phyloP scores from a whole-genome alignment of 2,329 filamentous ascomycete genomes.

The Trichoderma gracile region DNA sequence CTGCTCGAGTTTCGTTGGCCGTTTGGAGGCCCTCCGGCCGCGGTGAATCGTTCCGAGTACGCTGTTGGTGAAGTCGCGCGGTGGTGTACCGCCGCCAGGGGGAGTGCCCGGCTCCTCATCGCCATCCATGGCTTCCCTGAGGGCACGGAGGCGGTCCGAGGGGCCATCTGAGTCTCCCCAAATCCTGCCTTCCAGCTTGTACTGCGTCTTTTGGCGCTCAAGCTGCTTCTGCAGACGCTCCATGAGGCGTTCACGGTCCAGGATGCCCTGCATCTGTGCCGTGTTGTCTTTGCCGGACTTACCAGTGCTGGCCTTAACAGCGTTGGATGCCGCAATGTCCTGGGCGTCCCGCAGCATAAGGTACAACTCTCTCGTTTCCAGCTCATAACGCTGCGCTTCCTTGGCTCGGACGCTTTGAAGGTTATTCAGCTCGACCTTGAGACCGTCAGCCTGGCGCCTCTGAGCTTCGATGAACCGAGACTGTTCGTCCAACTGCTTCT shows the following conservation, averaged over 20 bases:
- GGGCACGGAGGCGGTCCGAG: conserved; percentile 85
- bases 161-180: conserved; percentile 83
- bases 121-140: conserved; percentile 92
- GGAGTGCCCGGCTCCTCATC: conserved; percentile 47
- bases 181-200: conserved; percentile 89
- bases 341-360: conserved; percentile 98
- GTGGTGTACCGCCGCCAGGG: conserved; percentile 54
- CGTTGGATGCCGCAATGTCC: conserved; percentile 88
- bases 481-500: conserved; percentile 93
- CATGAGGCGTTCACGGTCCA: conserved; percentile 91
- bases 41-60: conserved; percentile 72
- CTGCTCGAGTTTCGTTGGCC: conserved; percentile 50
- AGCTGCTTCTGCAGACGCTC: conserved; percentile 92
- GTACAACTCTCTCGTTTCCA: conserved; percentile 94
- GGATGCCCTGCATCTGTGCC: conserved; percentile 81
- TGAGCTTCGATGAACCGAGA: conserved; percentile 87
- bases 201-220: conserved; percentile 95
- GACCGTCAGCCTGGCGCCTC: conserved; percentile 76
- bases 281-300: conserved; percentile 64
- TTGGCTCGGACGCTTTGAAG: conserved; percentile 82
- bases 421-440: conserved; percentile 88
- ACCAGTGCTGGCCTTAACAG: conserved; percentile 57
- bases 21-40: conserved; percentile 56
- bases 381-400: conserved; percentile 89
- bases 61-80: conserved; percentile 67